Evolutionary conservation across 257 asterid species (phyloP), one percentile per base, ranked within the genome.

Genomic region (Scutellaria barbata): DNA sequence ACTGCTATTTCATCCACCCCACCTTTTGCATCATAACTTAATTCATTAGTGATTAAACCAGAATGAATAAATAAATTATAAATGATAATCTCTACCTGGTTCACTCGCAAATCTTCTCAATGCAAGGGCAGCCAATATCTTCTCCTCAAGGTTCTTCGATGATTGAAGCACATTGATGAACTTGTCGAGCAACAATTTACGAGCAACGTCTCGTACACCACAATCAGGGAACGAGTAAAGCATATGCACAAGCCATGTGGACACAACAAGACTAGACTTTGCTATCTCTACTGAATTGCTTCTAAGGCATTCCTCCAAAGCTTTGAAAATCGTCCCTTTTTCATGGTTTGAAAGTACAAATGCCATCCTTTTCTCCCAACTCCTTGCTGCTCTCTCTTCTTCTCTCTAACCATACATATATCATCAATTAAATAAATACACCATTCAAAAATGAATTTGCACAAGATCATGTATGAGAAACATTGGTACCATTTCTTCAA

Each of bases 201-300:
- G 85, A 53, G 97, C 96, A 25, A 84, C 74, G 1, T 83, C 86
- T 75, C 97, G 81, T 55, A 71, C 59, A 5, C 96, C 92, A 16
- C 88, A 88, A 74, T 90, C 95, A 0, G 96, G 92, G 63, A 87
- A 83, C 33, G 67, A 80, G 67, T 82, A 87, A 59, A 90, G 89
- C 90, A 84, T 88, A 73, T 90, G 82, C 48, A 88, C 83, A 25
- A 90, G 89, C 97, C 97, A 90, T 58, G 96, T 84, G 47, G 90
- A 79, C 55, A 83, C 81, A 51, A 87, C 82, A 54, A 88, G 90
- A 54, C 95, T 81, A 70, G 87, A 78, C 68, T 83, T 90, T 17
- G 92, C 89, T 20, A 90, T 84, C 75, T 88, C 96, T 79, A 90
- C 48, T 33, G 96, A 87, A 50, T 83, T 83, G 81, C 96, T 87